Percentiles rank a stretch among this genome's conserved stretches.
Evolutionary conservation across 805 yeast species (phyloP).

Genomic region (Ogataea minuta): DNA sequence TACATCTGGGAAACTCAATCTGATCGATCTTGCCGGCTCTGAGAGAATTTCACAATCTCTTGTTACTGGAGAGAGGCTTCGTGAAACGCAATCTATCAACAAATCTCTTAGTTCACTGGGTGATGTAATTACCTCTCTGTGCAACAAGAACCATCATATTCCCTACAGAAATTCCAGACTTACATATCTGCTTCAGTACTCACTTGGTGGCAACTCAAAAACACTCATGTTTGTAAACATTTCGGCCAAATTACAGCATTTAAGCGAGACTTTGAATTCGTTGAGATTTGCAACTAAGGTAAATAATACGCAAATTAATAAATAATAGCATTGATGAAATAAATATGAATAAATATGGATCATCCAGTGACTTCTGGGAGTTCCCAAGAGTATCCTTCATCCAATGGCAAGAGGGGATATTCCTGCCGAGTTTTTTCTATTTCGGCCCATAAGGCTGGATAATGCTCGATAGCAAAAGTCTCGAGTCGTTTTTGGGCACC

Average conservation of each 20-base stretch:
- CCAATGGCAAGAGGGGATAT: constrained; percentile 4
- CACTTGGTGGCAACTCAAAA: constrained; percentile 82
- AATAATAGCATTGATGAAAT: background rate
- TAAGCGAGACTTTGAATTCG: constrained; percentile 79
- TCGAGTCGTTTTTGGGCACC: constrained; percentile 36
- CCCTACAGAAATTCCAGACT: constrained; percentile 73
- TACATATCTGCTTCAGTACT: constrained; percentile 80
- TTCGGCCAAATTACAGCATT: constrained; percentile 61
- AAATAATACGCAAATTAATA: constrained; percentile 45
- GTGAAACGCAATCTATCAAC: constrained; percentile 87
- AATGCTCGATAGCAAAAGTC: constrained; percentile 39
- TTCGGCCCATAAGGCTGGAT: constrained; percentile 38
- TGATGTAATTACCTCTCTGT: constrained; percentile 64
- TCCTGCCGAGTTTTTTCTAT: constrained; percentile 30
- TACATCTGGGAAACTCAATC: constrained; percentile 62
- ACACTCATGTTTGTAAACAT: constrained; percentile 92
- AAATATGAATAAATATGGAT: constrained; percentile 1
- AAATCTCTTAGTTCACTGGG: constrained; percentile 85
- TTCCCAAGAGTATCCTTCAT: constrained; percentile 30
- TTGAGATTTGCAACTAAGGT: constrained; percentile 87
- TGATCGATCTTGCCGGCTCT: constrained; percentile 93
- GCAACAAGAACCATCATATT: constrained; percentile 43
- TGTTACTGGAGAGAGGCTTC: constrained; percentile 74
- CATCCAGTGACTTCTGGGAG: constrained; percentile 2
- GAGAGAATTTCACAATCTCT: constrained; percentile 77